These are phyloP conservation scores for Batkoa obscura DNA, from an alignment of 371 early-diverging fungal species.

Conservation along the genomic window DNA sequence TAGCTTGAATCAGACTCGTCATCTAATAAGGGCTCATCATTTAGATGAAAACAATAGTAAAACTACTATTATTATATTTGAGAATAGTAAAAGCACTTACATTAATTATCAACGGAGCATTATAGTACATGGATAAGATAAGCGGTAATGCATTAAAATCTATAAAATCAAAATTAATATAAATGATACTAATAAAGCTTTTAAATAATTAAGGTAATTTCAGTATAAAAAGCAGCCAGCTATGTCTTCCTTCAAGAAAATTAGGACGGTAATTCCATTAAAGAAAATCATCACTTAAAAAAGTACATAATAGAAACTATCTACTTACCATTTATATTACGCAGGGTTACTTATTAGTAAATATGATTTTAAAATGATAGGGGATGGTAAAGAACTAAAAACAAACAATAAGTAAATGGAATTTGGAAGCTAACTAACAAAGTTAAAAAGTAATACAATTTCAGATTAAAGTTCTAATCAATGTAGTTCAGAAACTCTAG, in stretches of 20 bases:
- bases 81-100: too few relatives aligned
- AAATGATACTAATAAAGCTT: background rate
- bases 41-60: slow-evolving; percentile 9
- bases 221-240: background rate
- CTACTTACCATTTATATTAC: too few relatives aligned
- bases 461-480: background rate
- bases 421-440: background rate
- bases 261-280: background rate
- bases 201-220: background rate
- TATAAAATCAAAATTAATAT: background rate
- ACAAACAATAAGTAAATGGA: background rate
- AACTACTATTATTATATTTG: background rate
- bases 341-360: too few relatives aligned
- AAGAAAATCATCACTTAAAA: too few relatives aligned
- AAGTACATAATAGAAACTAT: too few relatives aligned
- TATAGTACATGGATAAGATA: too few relatives aligned
- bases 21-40: slow-evolving; percentile 16
- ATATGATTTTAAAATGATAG: background rate
- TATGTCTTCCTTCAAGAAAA: background rate
- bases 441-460: background rate
- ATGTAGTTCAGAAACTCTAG: background rate
- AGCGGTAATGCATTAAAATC: too few relatives aligned
- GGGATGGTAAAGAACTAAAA: background rate
- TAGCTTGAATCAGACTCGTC: slow-evolving; percentile 16
- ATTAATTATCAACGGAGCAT: too few relatives aligned